Percentiles rank a stretch among this genome's conserved stretches.
phyloP scores from a whole-genome alignment of 163 green algal genomes.

The Picocystis sp. region DNA sequence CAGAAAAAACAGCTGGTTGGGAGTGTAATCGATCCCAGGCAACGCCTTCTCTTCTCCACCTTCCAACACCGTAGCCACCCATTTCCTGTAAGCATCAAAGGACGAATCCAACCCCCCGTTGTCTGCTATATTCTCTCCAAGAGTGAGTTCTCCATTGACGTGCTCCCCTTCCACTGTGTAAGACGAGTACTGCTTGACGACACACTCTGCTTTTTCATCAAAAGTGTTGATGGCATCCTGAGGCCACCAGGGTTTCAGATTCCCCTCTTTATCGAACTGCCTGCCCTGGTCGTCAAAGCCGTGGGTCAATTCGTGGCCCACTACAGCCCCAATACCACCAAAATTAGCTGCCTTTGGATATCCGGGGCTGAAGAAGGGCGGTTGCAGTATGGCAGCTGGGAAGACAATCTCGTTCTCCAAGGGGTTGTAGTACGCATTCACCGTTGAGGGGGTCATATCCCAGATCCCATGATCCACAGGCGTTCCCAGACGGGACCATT shows the following conservation, averaged over 20 bases:
- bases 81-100: conserved; percentile 5
- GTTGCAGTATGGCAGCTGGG: conserved; percentile 15
- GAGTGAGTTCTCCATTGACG: conserved; percentile 15
- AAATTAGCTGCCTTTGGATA: conserved; percentile 10
- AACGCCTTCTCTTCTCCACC: no score
- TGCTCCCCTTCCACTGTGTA: conserved; percentile 1
- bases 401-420: conserved; percentile 18
- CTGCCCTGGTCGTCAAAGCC: conserved; percentile 2
- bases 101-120: conserved; percentile 5
- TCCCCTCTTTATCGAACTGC: conserved; percentile 6
- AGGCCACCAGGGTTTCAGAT: conserved; percentile 10
- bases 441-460: conserved; percentile 12
- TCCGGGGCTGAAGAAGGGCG: conserved; percentile 12
- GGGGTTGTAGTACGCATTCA: conserved; percentile 16
- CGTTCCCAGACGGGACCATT: background rate
- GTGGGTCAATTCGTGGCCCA: conserved; percentile 16
- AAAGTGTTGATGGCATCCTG: conserved; percentile 7
- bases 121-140: conserved; percentile 14
- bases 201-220: conserved; percentile 1
- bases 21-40: no score
- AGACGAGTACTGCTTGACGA: conserved; percentile 9
- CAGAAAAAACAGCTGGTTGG: no score
- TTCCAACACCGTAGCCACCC: no score
- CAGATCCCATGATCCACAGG: conserved; percentile 7
- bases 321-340: conserved; percentile 11